A percentile compares a stretch with the other conserved stretches of the same genome.
These are phyloP conservation scores for Liriodendron chinense DNA, from an alignment of 164 flowering plant species.

Conservation along the genomic window DNA sequence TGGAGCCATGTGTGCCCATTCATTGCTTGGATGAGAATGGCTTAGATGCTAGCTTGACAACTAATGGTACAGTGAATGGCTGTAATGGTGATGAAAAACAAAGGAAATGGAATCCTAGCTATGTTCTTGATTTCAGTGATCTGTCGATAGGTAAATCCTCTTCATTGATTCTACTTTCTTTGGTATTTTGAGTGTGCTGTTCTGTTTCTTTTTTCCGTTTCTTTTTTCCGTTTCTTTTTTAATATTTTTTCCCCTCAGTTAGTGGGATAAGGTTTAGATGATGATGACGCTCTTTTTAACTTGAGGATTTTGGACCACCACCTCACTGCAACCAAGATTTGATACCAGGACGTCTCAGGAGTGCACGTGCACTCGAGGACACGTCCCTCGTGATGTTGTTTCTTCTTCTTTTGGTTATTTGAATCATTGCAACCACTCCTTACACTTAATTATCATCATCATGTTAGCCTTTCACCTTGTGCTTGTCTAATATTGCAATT, in stretches of 20 bases:
- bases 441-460: neutral
- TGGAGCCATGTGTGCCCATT: constrained; percentile 42
- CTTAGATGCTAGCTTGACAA: constrained; percentile 11
- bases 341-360: no score
- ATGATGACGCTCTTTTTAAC: no score
- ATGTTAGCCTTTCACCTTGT: neutral
- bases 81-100: constrained; percentile 13
- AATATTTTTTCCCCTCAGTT: no score
- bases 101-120: constrained; percentile 62
- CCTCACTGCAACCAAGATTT: no score
- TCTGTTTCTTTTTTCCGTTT: neutral
- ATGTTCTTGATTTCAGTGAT: constrained; percentile 85
- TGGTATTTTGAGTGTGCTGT: neutral
- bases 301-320: no score
- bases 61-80: constrained; percentile 22
- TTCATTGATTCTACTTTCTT: neutral
- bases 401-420: neutral
- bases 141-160: constrained; percentile 62
- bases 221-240: neutral
- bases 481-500: neutral
- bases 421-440: neutral
- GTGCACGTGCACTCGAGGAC: neutral
- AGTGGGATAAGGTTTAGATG: no score
- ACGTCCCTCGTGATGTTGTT: neutral
- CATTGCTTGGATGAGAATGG: constrained; percentile 18